Evolutionary conservation across 2,329 filamentous ascomycete species (phyloP).

Genomic region (Knoxdaviesia proteae): DNA sequence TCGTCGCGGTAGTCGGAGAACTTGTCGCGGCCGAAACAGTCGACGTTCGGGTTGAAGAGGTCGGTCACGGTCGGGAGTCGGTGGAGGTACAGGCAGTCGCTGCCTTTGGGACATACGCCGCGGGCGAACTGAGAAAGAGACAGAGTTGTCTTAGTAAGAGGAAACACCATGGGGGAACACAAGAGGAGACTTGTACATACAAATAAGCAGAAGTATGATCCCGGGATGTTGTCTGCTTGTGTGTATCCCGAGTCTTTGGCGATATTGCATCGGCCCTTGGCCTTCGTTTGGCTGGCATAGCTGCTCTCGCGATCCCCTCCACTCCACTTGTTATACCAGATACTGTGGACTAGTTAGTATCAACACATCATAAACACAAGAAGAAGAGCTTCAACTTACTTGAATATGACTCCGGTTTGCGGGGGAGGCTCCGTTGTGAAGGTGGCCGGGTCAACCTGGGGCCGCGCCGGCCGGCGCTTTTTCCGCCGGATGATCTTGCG

Average conservation of each 20-base stretch:
- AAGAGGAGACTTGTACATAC: too few relatives aligned
- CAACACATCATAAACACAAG: too few relatives aligned
- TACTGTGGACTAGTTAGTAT: constrained; percentile 14
- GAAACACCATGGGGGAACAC: too few relatives aligned
- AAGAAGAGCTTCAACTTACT: constrained; percentile 14
- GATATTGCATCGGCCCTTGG: constrained; percentile 72
- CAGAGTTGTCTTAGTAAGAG: too few relatives aligned
- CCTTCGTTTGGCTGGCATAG: constrained; percentile 62
- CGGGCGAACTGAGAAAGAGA: constrained; percentile 37
- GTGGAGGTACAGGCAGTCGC: constrained; percentile 88
- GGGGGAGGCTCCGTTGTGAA: constrained; percentile 70
- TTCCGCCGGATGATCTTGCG: constrained; percentile 80
- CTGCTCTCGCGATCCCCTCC: constrained; percentile 90
- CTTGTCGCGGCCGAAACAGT: constrained; percentile 90
- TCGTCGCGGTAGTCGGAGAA: constrained; percentile 85
- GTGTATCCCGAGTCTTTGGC: constrained; percentile 63
- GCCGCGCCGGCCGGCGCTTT: constrained; percentile 73
- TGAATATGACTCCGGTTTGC: constrained; percentile 89
- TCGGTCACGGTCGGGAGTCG: constrained; percentile 72
- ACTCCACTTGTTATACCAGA: constrained; percentile 98
- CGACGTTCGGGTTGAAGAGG: constrained; percentile 79
- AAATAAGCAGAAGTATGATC: constrained; percentile 81
- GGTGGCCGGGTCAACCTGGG: constrained; percentile 70
- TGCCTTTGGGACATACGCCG: constrained; percentile 65
- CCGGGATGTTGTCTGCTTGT: constrained; percentile 52